Evolutionary conservation across 2,329 filamentous ascomycete genomes (phyloP).

Genomic region (Tolypocladium amazonense): DNA sequence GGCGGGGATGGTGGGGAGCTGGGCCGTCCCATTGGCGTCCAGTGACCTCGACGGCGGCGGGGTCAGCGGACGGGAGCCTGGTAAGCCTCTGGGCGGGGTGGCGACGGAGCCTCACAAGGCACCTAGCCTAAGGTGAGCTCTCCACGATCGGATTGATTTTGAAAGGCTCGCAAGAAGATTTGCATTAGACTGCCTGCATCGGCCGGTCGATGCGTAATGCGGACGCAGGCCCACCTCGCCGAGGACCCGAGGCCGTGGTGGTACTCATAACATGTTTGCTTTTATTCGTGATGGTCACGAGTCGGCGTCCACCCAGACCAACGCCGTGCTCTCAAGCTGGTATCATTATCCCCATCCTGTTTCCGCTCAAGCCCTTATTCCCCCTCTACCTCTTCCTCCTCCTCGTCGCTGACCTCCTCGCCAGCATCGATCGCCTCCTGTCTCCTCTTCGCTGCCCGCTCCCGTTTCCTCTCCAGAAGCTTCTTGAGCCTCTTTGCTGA

Average conservation of each 20-base stretch:
- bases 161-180: neutral
- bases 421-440: constrained; percentile 40
- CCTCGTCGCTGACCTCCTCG: constrained; percentile 33
- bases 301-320: neutral
- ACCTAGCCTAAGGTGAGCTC: too few relatives aligned
- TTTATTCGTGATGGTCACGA: neutral
- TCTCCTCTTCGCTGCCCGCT: constrained; percentile 47
- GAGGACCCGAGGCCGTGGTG: neutral
- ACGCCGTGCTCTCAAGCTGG: neutral
- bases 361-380: too few relatives aligned
- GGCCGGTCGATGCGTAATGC: neutral
- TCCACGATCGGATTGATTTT: too few relatives aligned
- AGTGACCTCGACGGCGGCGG: neutral
- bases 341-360: neutral
- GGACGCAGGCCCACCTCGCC: neutral
- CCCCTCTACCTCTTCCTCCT: neutral
- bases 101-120: neutral
- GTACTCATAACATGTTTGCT: neutral
- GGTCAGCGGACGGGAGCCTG: neutral
- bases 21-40: constrained; percentile 1
- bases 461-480: constrained; percentile 63
- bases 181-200: too few relatives aligned
- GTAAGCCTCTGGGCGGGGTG: neutral
- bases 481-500: constrained; percentile 73
- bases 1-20: constrained; percentile 9